A percentile compares a stretch with the other conserved stretches of the same genome.
Evolutionary conservation across 495 filamentous ascomycete species (phyloP).

Genomic region (Annulohypoxylon maeteangense): DNA sequence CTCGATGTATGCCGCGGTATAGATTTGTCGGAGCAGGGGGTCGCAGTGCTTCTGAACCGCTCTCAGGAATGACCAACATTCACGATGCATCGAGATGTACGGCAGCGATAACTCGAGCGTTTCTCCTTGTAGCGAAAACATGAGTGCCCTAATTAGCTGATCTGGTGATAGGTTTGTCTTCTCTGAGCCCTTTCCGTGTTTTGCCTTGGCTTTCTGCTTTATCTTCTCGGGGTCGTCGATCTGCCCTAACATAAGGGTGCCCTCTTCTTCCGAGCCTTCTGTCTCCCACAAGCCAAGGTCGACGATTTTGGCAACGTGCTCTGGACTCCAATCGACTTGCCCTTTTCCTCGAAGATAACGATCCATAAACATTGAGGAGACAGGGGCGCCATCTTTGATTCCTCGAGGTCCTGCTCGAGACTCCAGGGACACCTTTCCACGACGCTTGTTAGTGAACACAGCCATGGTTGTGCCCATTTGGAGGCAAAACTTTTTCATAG

Average conservation of each 20-base stretch:
- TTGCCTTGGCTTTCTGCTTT: constrained; percentile 20
- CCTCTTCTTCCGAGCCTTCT: constrained; percentile 31
- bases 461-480: constrained; percentile 50
- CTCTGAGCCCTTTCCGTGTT: constrained; percentile 5
- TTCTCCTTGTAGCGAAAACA: constrained; percentile 44
- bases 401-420: constrained; percentile 46
- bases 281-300: constrained; percentile 38
- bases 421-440: constrained; percentile 4
- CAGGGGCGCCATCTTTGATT: constrained; percentile 40
- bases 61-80: constrained; percentile 52
- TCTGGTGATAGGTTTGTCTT: constrained; percentile 15
- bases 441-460: constrained; percentile 39
- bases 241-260: constrained; percentile 19
- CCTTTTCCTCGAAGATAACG: constrained; percentile 41
- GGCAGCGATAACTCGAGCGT: constrained; percentile 48
- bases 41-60: constrained; percentile 46
- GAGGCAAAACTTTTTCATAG: constrained; percentile 51
- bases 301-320: constrained; percentile 44
- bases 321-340: constrained; percentile 44
- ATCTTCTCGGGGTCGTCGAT: constrained; percentile 22
- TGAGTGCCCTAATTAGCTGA: constrained; percentile 30
- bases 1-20: constrained; percentile 49
- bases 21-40: constrained; percentile 42
- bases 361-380: constrained; percentile 46
- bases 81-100: constrained; percentile 51